phyloP scores from a whole-genome alignment of 169 alveolate genomes.

The Toxoplasma gondii region DNA sequence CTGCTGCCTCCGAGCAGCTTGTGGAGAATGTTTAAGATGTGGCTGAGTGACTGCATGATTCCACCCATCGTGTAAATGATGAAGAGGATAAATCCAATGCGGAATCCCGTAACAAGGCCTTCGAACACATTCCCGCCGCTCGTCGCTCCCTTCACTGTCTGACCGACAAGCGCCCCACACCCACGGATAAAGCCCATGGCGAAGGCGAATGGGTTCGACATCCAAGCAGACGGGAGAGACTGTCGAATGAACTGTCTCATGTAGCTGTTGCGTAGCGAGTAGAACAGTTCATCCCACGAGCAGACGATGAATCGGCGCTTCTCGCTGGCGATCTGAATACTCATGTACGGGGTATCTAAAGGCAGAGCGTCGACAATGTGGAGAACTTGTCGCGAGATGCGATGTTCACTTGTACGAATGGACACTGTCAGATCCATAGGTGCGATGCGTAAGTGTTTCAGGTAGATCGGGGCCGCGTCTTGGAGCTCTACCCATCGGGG shows the following conservation, averaged over 20 bases:
- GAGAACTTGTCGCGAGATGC: slow-evolving; percentile 84
- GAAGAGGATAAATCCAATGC: slow-evolving; percentile 86
- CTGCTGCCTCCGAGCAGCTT: slow-evolving; percentile 89
- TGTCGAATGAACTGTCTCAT: slow-evolving; percentile 88
- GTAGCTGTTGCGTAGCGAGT: slow-evolving; percentile 83
- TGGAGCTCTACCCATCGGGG: slow-evolving; percentile 84
- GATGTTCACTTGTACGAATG: slow-evolving; percentile 88
- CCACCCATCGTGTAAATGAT: slow-evolving; percentile 89
- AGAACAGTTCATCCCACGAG: slow-evolving; percentile 85
- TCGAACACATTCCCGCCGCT: slow-evolving; percentile 80
- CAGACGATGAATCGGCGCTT: slow-evolving; percentile 80
- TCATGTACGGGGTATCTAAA: slow-evolving; percentile 91
- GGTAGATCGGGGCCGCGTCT: slow-evolving; percentile 80
- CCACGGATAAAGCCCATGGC: slow-evolving; percentile 87
- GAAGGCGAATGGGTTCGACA: slow-evolving; percentile 87
- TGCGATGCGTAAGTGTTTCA: slow-evolving; percentile 80
- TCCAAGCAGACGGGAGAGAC: slow-evolving; percentile 90
- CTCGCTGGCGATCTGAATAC: slow-evolving; percentile 84
- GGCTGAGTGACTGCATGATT: slow-evolving; percentile 86
- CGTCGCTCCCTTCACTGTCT: slow-evolving; percentile 80
- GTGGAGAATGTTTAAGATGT: slow-evolving; percentile 85
- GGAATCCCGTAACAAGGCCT: slow-evolving; percentile 87
- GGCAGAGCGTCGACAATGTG: slow-evolving; percentile 90
- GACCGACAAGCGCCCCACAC: slow-evolving; percentile 77
- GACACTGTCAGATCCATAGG: slow-evolving; percentile 86